Conservation (phyloP, 352 stramenopile genomes). For the Pythium sukuiense region DNA sequence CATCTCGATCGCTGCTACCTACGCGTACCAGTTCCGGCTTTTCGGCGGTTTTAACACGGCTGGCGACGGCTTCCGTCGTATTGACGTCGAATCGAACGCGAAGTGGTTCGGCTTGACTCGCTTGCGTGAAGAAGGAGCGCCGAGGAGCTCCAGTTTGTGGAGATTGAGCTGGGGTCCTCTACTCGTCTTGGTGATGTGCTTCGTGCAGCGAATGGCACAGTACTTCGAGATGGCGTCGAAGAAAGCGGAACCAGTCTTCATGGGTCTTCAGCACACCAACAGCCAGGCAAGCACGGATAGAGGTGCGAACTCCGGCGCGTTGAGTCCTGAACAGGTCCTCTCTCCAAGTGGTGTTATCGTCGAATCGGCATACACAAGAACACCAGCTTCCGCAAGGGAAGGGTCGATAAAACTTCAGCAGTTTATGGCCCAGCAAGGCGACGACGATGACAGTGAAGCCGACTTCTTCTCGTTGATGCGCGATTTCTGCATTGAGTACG, state of each 20-base stretch:
- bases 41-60: constrained; percentile 21
- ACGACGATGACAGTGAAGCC: constrained; percentile 33
- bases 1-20: constrained; percentile 56
- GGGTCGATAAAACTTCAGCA: background rate
- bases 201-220: constrained; percentile 65
- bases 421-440: constrained; percentile 15
- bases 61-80: constrained; percentile 10
- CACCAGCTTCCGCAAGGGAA: background rate
- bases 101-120: constrained; percentile 40
- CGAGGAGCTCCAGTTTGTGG: constrained; percentile 39
- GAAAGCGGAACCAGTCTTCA: background rate
- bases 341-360: background rate
- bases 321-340: background rate
- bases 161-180: constrained; percentile 54
- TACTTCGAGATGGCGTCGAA: constrained; percentile 49
- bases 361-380: background rate
- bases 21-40: constrained; percentile 50
- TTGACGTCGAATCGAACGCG: constrained; percentile 18
- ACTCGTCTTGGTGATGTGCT: constrained; percentile 73
- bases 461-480: constrained; percentile 70
- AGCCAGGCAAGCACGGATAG: constrained; percentile 13
- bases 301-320: background rate
- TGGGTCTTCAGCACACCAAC: constrained; percentile 1
- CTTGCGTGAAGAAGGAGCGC: constrained; percentile 40
- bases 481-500: constrained; percentile 69